These are phyloP conservation scores for Zygosaccharomyces siamensis DNA, from an alignment of 805 yeast species.

Conservation along the genomic window DNA sequence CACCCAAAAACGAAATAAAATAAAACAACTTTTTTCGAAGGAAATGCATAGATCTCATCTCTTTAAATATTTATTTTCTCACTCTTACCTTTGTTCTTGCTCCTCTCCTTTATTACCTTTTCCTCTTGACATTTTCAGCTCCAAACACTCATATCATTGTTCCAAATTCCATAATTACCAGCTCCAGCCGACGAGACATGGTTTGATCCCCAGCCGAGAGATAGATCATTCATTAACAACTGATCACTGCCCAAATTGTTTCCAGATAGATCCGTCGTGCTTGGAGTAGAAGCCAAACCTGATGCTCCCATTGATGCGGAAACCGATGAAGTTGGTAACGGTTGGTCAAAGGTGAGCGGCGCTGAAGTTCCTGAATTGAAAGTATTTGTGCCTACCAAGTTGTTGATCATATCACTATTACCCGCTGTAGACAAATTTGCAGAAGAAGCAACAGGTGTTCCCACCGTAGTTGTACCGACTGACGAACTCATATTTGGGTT, in stretches of 20 bases:
- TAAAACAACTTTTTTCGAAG: background rate
- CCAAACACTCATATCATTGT: conserved; percentile 39
- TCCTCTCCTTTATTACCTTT: conserved; percentile 1
- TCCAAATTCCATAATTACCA: conserved; percentile 29
- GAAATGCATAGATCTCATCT: background rate
- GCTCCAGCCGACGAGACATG: conserved; percentile 15
- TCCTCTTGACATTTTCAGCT: conserved; percentile 18
- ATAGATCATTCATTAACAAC: conserved; percentile 20
- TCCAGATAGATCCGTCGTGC: conserved; percentile 6
- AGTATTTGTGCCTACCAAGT: conserved; percentile 6
- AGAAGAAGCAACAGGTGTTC: conserved; percentile 9
- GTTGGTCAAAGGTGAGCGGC: conserved; percentile 9
- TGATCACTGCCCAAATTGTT: conserved; percentile 4
- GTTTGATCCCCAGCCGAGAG: conserved; percentile 26
- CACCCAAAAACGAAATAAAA: background rate
- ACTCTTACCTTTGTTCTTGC: background rate
- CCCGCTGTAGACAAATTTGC: conserved; percentile 5
- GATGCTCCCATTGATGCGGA: conserved; percentile 6
- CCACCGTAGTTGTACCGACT: conserved; percentile 4
- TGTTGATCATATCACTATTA: conserved; percentile 5
- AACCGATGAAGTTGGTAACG: conserved; percentile 6
- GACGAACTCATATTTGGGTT: conserved; percentile 5
- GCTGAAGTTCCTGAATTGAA: conserved; percentile 5
- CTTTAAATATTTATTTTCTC: background rate
- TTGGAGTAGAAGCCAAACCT: conserved; percentile 4